Percentiles rank a stretch among this genome's conserved stretches.
Evolutionary conservation across 306 rosid species (phyloP).

Genomic region (Ormosia emarginata): DNA sequence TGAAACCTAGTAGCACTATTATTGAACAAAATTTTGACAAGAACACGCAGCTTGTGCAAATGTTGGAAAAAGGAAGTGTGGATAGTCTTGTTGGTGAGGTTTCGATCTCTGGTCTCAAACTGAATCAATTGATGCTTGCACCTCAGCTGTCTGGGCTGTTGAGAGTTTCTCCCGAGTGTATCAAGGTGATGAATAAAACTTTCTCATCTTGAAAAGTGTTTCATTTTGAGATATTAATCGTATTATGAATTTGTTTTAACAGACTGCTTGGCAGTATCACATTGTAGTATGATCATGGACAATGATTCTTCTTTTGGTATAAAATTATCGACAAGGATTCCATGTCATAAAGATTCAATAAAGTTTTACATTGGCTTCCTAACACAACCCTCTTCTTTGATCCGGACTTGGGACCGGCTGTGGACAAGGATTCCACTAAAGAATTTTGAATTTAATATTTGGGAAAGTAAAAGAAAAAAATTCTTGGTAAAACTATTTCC

Average conservation of each 20-base stretch:
- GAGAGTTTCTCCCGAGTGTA: slow-evolving; percentile 55
- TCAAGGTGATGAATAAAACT: slow-evolving; percentile 58
- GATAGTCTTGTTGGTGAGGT: slow-evolving; percentile 71
- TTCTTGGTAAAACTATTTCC: background rate
- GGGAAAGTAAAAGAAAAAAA: background rate
- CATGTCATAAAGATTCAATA: too few species aligned
- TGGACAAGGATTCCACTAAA: background rate
- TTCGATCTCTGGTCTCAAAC: slow-evolving; percentile 77
- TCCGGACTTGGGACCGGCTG: too few species aligned
- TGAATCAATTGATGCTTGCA: slow-evolving; percentile 89
- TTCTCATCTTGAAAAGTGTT: background rate
- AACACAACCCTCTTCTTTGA: too few species aligned
- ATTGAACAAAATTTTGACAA: slow-evolving; percentile 47
- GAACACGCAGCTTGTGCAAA: slow-evolving; percentile 30
- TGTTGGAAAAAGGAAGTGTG: slow-evolving; percentile 38
- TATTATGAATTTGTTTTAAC: background rate
- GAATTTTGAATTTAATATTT: background rate
- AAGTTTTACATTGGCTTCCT: too few species aligned
- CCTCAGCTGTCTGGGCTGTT: slow-evolving; percentile 76
- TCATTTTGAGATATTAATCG: slow-evolving; percentile 8
- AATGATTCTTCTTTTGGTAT: background rate
- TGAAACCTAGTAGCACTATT: slow-evolving; percentile 39
- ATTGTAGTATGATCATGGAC: background rate
- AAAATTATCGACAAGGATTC: background rate
- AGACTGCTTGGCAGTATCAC: background rate